Evolutionary conservation across 495 filamentous ascomycete species (phyloP).

Genomic region (Friedmanniomyces endolithicus): DNA sequence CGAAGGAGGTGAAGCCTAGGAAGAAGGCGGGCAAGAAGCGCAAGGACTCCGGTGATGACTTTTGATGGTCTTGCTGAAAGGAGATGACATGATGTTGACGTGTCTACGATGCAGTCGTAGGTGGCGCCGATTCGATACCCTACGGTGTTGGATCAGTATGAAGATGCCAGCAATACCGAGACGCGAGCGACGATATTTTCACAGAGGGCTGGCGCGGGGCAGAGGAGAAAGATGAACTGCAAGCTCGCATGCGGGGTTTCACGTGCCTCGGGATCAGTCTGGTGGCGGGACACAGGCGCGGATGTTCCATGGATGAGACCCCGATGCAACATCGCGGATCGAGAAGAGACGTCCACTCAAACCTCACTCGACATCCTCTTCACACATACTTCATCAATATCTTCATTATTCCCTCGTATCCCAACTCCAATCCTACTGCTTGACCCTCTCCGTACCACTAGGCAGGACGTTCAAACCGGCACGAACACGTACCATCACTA

Average conservation of each 20-base stretch:
- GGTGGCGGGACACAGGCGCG: no score
- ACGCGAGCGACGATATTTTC: neutral
- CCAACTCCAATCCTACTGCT: neutral
- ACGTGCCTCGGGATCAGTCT: neutral
- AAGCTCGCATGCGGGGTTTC: neutral
- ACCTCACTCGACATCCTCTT: no score
- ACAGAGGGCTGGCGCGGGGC: neutral
- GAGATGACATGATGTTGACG: neutral
- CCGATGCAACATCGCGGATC: neutral
- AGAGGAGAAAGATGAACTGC: neutral
- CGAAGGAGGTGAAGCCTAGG: conserved; percentile 6
- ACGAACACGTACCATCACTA: no score
- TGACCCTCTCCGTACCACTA: neutral
- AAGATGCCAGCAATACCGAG: neutral
- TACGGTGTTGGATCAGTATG: neutral
- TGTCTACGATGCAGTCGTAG: no score
- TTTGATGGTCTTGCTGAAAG: neutral
- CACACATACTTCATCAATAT: no score
- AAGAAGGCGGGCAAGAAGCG: conserved; percentile 14
- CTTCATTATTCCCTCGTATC: no score
- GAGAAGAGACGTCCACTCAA: neutral
- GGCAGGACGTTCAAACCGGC: no score
- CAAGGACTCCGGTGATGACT: conserved; percentile 10
- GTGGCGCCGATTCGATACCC: no score
- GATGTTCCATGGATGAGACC: neutral